These are phyloP conservation scores for Penicillium palitans DNA, from an alignment of 2,329 filamentous ascomycete genomes.

Conservation along the genomic window DNA sequence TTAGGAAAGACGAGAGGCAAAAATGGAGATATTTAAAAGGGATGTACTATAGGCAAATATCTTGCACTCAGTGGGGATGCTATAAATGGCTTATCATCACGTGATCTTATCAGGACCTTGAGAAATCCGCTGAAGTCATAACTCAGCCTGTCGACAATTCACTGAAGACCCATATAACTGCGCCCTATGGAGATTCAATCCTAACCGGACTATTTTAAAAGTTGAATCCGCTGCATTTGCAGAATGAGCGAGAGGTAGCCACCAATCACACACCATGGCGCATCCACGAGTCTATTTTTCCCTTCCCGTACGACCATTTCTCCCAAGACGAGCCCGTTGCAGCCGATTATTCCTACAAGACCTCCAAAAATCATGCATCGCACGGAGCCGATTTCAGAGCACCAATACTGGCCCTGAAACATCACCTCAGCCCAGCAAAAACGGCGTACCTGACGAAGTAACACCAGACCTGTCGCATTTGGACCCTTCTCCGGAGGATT, in stretches of 20 bases:
- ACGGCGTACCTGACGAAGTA: conserved; percentile 17
- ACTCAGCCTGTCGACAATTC: not conserved
- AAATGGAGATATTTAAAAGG: not conserved
- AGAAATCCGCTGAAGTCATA: conserved; percentile 16
- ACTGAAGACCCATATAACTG: not conserved
- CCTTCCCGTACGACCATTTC: conserved; percentile 12
- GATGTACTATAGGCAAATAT: not conserved
- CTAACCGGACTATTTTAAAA: not conserved
- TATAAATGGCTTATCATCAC: conserved; percentile 19
- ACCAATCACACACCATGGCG: conserved; percentile 11
- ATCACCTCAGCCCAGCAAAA: conserved; percentile 9
- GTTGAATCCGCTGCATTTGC: not conserved
- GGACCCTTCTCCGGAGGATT: conserved; percentile 81
- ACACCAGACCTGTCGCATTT: conserved; percentile 56
- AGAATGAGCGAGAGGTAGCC: conserved; percentile 18
- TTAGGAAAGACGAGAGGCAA: not conserved
- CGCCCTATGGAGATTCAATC: not conserved
- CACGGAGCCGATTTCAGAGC: conserved; percentile 25
- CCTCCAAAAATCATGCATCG: conserved; percentile 9
- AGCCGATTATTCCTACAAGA: conserved; percentile 11
- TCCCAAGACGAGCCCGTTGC: conserved; percentile 20
- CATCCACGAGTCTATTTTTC: conserved; percentile 12
- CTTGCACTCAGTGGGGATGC: not conserved
- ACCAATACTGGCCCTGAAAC: conserved; percentile 15
- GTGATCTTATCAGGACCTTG: conserved; percentile 20